Base-by-base conservation (phyloP, 108 stramenopile species). In the Skeletonema potamos region DNA sequence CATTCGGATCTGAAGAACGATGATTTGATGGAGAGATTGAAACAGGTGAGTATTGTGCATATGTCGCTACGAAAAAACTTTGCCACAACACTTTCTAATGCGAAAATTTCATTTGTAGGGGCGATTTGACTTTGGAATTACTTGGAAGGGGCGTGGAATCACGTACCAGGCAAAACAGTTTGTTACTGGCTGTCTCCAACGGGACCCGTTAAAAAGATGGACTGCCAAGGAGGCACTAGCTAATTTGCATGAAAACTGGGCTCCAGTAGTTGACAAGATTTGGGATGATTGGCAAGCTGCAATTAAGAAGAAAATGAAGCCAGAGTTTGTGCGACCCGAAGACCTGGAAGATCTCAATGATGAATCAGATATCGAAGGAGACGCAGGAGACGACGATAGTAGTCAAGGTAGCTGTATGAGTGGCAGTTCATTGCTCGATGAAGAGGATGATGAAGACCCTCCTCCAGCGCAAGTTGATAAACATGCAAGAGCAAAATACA, bases 161-260 rank as follows among this genome's bases (percentile, higher is more conserved):
- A 69, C 82, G 10, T 13, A 22, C 3, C 28, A 72, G 37, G 82
- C 82, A 0, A 79, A 70, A 64, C 54, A 72, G 6, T 83, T 86
- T 57, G 61, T 83, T 10, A 22, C 46, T 28, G 77, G 72, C 17
- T 87, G 86, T 71, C 66, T 87, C 41, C 63, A 82, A 20, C 28
- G 58, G 32, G 72, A 85, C 63, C 84, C 86, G 10, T 62, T 24
- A 4, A 62, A 69, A 55, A 68, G 86, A 37, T 87, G 81, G 84
- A 85, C 73, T 27, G 58, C 86, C 18, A 83, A 80, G n/a, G 64
- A 85, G 51, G 84, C 84, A 12, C 55, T 87, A 30, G 68, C 70
- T 41, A 58, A 75, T 61, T 17, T 84, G 2, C 75, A 84, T 44
- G 71, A 82, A 11, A 62, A 46, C 26, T 86, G 86, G 86, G 73